Evolutionary conservation across 2,329 filamentous ascomycete species (phyloP), one percentile per base, ranked within the genome.

Genomic region (Fusarium nurragi): DNA sequence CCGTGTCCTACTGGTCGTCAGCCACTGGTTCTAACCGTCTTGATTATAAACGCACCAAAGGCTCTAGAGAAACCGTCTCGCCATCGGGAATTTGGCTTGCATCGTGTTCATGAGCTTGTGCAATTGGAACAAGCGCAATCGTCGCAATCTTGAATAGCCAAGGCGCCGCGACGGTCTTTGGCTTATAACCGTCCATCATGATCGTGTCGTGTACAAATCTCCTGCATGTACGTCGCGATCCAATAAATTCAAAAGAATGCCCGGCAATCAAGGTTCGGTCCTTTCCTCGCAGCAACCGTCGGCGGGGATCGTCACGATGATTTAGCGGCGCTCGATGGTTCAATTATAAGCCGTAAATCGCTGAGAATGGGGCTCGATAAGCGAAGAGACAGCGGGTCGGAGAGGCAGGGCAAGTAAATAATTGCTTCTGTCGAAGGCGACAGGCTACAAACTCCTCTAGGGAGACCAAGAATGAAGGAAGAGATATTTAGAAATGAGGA

Each of bases 1-100:
- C 92, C 38, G 89, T 85, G 77, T 98, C 95, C 86, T 89, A 67
- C 23, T 67, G 22, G 34, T 21, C 26, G 70, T 84, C 63, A 84
- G 76, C 63, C 39, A 48, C 36, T 23, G 11, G 21, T 22, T 41
- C 21, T n/a, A 32, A 19, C 16, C 12, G 4, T 9, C 3, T 19
- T 2, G 6, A 19, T 19, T 48, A 34, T 9, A 39, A 19, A 77
- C 88, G 59, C 81, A 92, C 90, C 70, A 94, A 84, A 2, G 92
- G 91, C 30, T 94, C 91, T 41, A 77, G 73, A n/a, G 90, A 92
- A 71, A 92, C 80, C 26, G 85, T 83, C 68, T 88, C 79, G 70
- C 91, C 92, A 67, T 91, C 88, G 16, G 87, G 85, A 63, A 95
- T 89, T 41, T 85, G 79, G 49, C 78, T 78, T 46, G 78, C 77